Base-by-base conservation (phyloP, 202 grass and related monocot genomes). In the Digitaria exilis region DNA sequence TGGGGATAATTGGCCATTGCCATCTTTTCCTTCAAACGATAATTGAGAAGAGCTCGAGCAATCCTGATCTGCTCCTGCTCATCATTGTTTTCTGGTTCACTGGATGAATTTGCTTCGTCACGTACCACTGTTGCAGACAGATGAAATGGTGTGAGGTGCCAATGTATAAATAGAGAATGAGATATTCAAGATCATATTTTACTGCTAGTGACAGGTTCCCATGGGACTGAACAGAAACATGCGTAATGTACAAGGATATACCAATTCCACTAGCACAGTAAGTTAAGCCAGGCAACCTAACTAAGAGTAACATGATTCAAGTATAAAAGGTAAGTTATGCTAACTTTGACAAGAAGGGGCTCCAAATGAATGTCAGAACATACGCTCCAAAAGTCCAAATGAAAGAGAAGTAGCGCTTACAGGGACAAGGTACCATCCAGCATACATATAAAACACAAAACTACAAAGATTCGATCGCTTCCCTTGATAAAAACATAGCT, bases 1-100 rank as follows among this genome's bases (percentile, higher is more conserved):
- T n/a, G n/a, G n/a, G n/a, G n/a, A n/a, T n/a, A n/a, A n/a, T n/a
- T n/a, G n/a, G n/a, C n/a, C n/a, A n/a, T n/a, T n/a, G n/a, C n/a
- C n/a, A n/a, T n/a, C n/a, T n/a, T n/a, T n/a, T n/a, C n/a, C n/a
- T n/a, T n/a, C n/a, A n/a, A n/a, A n/a, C n/a, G n/a, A n/a, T n/a
- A n/a, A n/a, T n/a, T n/a, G n/a, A n/a, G n/a, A n/a, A n/a, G n/a
- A n/a, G n/a, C n/a, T n/a, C n/a, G n/a, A n/a, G n/a, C n/a, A n/a
- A n/a, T n/a, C n/a, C n/a, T n/a, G n/a, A n/a, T n/a, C n/a, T n/a
- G n/a, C n/a, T n/a, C n/a, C n/a, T n/a, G n/a, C n/a, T n/a, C n/a
- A n/a, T 98, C 96, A 65, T 85, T 98, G 81, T 88, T 96, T 77
- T 95, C 93, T 8, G 82, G 87, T 81, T 98, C 96, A 26, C 63